A percentile compares a stretch with the other conserved stretches of the same genome.
These are phyloP conservation scores for Colletotrichum camelliae DNA, from an alignment of 2,329 filamentous ascomycete species.

Conservation along the genomic window DNA sequence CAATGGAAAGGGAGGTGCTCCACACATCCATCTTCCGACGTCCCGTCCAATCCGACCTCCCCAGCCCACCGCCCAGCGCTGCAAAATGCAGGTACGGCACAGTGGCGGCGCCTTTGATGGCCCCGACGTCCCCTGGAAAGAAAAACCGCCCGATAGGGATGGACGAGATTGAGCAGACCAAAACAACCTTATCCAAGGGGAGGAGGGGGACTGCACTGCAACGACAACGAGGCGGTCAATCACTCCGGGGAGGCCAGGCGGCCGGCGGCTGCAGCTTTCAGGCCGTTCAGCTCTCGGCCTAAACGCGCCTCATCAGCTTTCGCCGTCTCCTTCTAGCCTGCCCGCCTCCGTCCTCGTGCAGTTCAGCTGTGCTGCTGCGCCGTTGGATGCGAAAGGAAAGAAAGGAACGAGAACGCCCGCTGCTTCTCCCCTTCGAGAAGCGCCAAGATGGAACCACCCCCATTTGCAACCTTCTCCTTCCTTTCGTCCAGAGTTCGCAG, in stretches of 20 bases:
- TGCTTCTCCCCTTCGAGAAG: neutral
- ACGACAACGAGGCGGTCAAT: neutral
- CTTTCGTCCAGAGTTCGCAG: neutral
- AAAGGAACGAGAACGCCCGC: neutral
- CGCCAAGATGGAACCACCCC: neutral
- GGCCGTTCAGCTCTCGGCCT: neutral
- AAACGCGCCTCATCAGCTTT: neutral
- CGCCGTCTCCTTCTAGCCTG: neutral
- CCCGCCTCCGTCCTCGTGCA: neutral
- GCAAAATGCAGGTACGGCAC: conserved; percentile 12
- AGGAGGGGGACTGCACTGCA: neutral
- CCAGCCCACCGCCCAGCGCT: neutral
- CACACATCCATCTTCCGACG: neutral
- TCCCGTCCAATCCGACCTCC: neutral
- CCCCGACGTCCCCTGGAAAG: neutral
- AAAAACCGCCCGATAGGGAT: neutral
- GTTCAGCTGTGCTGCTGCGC: neutral
- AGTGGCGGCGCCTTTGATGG: neutral
- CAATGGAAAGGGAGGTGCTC: neutral
- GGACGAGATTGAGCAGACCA: neutral
- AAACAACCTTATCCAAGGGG: conserved; percentile 14
- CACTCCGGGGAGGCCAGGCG: neutral
- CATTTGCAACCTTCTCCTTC: neutral
- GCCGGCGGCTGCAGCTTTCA: neutral
- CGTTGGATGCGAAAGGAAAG: neutral